Percentiles rank a stretch among this genome's conserved stretches.
These are phyloP conservation scores for Ulmus americana DNA, from an alignment of 331 rosid genomes.

Conservation along the genomic window DNA sequence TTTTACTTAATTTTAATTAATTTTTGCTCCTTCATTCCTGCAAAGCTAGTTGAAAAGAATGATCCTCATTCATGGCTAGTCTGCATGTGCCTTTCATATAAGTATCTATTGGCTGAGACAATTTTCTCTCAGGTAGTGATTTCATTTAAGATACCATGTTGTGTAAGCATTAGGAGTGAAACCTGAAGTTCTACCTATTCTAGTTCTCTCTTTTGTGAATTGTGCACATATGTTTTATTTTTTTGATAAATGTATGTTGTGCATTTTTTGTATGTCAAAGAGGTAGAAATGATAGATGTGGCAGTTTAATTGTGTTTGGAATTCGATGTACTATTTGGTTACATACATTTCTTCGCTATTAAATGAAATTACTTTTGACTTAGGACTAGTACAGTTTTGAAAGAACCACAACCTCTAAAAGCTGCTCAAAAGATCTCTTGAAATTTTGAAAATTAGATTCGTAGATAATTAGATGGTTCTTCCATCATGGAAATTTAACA, in stretches of 20 bases:
- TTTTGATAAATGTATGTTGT: neutral
- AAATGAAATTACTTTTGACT: too few species aligned
- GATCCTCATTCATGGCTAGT: slow-evolving; percentile 92
- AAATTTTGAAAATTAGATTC: too few species aligned
- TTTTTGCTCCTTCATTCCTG: slow-evolving; percentile 50
- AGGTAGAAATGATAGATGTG: neutral
- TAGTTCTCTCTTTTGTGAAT: neutral
- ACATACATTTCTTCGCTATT: too few species aligned
- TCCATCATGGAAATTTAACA: too few species aligned
- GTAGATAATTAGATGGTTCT: too few species aligned
- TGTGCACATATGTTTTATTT: neutral
- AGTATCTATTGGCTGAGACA: slow-evolving; percentile 98
- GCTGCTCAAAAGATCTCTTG: too few species aligned
- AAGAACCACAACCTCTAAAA: too few species aligned
- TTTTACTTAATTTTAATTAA: slow-evolving; percentile 33
- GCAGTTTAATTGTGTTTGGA: neutral
- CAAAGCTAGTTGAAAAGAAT: slow-evolving; percentile 99
- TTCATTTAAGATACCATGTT: slow-evolving; percentile 3
- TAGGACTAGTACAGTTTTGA: too few species aligned
- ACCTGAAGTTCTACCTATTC: neutral
- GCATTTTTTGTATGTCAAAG: neutral
- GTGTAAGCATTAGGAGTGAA: neutral
- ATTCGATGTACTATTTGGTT: too few species aligned
- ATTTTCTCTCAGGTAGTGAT: slow-evolving; percentile 85
- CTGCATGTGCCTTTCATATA: slow-evolving; percentile 91